These are phyloP conservation scores for Botrytis hyacinthi DNA, from an alignment of 2,329 filamentous ascomycete species.

Conservation along the genomic window DNA sequence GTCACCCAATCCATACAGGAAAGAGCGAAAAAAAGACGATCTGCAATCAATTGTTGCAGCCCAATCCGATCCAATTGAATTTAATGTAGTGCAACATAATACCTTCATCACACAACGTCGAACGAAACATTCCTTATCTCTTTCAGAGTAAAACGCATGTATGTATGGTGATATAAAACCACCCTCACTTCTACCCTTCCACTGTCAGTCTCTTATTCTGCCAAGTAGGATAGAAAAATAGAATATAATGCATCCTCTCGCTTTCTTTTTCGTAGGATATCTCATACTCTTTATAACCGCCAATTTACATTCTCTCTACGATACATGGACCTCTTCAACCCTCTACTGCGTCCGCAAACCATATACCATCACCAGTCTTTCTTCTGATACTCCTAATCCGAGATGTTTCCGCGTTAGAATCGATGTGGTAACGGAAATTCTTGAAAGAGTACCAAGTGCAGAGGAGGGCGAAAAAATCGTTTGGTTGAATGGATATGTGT, in stretches of 20 bases:
- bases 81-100: neutral
- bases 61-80: neutral
- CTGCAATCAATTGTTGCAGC: too few relatives aligned
- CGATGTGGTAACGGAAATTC: constrained; percentile 52
- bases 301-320: constrained; percentile 15
- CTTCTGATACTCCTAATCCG: constrained; percentile 41
- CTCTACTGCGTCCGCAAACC: constrained; percentile 33
- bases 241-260: constrained; percentile 17
- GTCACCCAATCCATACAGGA: neutral
- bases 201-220: neutral
- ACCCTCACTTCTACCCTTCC: neutral
- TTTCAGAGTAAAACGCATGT: neutral
- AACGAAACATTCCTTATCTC: neutral
- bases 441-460: constrained; percentile 37
- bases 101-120: neutral
- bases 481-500: constrained; percentile 51
- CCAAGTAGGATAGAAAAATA: constrained; percentile 5
- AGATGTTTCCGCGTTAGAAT: constrained; percentile 56
- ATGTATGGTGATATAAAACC: neutral
- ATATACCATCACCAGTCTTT: constrained; percentile 46
- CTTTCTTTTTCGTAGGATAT: constrained; percentile 16
- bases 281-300: constrained; percentile 15
- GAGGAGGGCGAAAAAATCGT: constrained; percentile 34
- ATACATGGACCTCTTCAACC: constrained; percentile 17
- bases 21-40: neutral